Evolutionary conservation across 2,329 filamentous ascomycete genomes (phyloP), one percentile per base, ranked within the genome.

Genomic region (Bipolaris oryzae): DNA sequence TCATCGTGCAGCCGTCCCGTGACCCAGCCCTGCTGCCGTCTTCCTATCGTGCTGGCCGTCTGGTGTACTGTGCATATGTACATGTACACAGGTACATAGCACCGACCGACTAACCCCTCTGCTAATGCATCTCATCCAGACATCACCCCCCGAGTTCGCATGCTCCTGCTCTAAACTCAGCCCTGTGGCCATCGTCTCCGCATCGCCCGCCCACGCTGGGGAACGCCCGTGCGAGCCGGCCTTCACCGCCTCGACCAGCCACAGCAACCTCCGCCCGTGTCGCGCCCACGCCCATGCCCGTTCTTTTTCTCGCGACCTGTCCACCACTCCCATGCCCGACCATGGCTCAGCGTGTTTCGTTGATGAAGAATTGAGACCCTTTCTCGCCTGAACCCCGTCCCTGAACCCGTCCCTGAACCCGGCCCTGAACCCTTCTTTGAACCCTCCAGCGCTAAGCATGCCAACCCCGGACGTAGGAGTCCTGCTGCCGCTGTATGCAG

Each of bases 1-100:
- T 53, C 54, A 53, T 53, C 38, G 38, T 43, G 50, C 54, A n/a
- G 18, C 25, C 23, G 15, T 16, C 42, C 39, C 39, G 21, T 25
- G 23, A 42, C 46, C 54, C 50, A 25, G 38, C 54, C 42, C 16
- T 37, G 31, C 28, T 10, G 2, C 28, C 28, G 10, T 13, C 28
- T 1, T 31, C 10, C 28, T 31, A 7, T 42, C 13, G 38, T 11
- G 20, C 38, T 41, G 38, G 13, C 23, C 38, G 38, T 23, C 38
- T 41, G 13, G 16, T 11, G 20, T 41, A 31, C 9, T 11, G 15
- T 44, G n/a, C 34, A 16, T 37, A 16, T 7, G n/a, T 37, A 7
- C 34, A 37, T 10, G 16, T 37, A 35, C 34, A 35, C 34, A 35
- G 25, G 25, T 35, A 35, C 34, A 35, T 35, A 7, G 7, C 34